Percentiles rank a stretch among this genome's conserved stretches.
These are phyloP conservation scores for Tagetes erecta DNA, from an alignment of 129 eudicot genomes.

Conservation along the genomic window DNA sequence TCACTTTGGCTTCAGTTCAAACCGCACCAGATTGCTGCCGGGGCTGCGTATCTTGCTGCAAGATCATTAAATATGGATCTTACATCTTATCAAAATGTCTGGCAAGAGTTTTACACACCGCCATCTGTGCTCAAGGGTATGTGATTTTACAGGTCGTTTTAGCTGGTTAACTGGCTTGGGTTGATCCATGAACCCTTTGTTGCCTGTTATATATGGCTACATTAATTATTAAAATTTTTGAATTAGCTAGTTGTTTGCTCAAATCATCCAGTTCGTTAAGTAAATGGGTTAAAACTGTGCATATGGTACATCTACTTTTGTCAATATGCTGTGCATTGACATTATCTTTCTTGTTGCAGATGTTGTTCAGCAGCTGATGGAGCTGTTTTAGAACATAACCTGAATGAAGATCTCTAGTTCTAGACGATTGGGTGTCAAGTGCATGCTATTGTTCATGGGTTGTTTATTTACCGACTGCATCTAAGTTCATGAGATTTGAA, in stretches of 20 bases:
- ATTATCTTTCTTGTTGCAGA: conserved; percentile 51
- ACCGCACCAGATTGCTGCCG: conserved; percentile 98
- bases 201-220: background rate
- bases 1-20: conserved; percentile 97
- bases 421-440: too few species aligned
- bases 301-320: background rate
- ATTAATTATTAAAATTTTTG: background rate
- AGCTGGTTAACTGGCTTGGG: background rate
- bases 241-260: background rate
- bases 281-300: background rate
- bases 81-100: conserved; percentile 55
- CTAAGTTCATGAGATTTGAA: too few species aligned
- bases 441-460: too few species aligned
- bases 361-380: conserved; percentile 86
- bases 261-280: too few species aligned
- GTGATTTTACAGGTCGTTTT: conserved; percentile 8
- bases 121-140: conserved; percentile 77
- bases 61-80: conserved; percentile 78
- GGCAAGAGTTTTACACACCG: conserved; percentile 84
- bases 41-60: conserved; percentile 96
- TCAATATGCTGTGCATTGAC: background rate
- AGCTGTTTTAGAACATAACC: conserved; percentile 60
- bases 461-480: too few species aligned
- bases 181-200: background rate
- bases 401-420: background rate